A percentile compares a stretch with the other conserved stretches of the same genome.
These are phyloP conservation scores for Cyberlindnera xylosilytica DNA, from an alignment of 805 yeast species.

Conservation along the genomic window DNA sequence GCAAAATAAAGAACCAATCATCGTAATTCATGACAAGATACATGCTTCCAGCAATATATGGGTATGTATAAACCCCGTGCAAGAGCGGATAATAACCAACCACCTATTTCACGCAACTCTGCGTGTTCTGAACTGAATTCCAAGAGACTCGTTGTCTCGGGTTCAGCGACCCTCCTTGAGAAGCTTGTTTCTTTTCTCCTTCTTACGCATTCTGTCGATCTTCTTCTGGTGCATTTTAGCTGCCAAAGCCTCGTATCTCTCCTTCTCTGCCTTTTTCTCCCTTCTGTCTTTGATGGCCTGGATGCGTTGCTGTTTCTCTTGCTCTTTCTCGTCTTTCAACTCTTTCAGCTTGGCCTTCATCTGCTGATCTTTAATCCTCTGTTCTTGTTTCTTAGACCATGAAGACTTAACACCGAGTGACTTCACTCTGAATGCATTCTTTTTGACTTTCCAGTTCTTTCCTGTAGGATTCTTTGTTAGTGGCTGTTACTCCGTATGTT, in stretches of 20 bases:
- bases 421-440: conserved; percentile 63
- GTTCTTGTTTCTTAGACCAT: conserved; percentile 67
- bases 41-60: too few relatives aligned
- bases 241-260: conserved; percentile 79
- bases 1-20: too few relatives aligned
- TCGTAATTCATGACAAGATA: too few relatives aligned
- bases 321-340: conserved; percentile 75
- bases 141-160: background rate
- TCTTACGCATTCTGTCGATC: conserved; percentile 83
- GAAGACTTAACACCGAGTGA: conserved; percentile 51
- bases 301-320: conserved; percentile 49
- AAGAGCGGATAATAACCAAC: too few relatives aligned
- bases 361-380: conserved; percentile 61
- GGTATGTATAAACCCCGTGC: too few relatives aligned
- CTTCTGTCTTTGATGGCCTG: conserved; percentile 66
- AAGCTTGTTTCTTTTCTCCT: conserved; percentile 92
- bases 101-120: background rate
- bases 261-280: conserved; percentile 82
- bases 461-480: too few relatives aligned
- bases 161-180: conserved; percentile 73
- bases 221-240: conserved; percentile 88
- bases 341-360: conserved; percentile 67
- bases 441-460: conserved; percentile 68
- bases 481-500: too few relatives aligned
- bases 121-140: background rate